Conservation (phyloP, 2,329 filamentous ascomycete genomes). For the Clonostachys rosea region DNA sequence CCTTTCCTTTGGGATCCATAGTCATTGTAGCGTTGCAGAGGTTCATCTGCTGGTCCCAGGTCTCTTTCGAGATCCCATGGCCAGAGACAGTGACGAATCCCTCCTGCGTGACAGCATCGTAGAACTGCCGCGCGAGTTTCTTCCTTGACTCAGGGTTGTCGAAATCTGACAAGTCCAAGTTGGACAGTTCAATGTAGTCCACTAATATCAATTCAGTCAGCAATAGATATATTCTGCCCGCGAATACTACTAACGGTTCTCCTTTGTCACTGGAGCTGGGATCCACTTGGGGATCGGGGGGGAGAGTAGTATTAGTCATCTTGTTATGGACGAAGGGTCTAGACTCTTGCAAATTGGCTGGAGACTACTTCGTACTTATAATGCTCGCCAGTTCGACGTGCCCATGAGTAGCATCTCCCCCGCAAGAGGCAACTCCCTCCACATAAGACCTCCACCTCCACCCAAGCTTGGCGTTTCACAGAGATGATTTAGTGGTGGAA, state of each 20-base stretch:
- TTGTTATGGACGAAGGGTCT: not conserved
- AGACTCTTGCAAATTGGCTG: too few relatives aligned
- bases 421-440: too few relatives aligned
- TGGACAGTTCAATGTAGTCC: conserved; percentile 18
- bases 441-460: too few relatives aligned
- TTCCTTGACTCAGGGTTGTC: conserved; percentile 14
- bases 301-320: not conserved
- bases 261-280: not conserved
- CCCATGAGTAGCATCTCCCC: too few relatives aligned
- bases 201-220: conserved; percentile 4
- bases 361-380: too few relatives aligned
- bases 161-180: conserved; percentile 17
- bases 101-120: conserved; percentile 16
- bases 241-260: not conserved
- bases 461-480: too few relatives aligned
- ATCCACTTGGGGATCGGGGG: not conserved
- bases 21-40: conserved; percentile 7
- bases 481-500: too few relatives aligned
- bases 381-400: too few relatives aligned
- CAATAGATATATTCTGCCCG: not conserved
- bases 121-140: conserved; percentile 17
- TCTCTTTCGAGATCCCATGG: conserved; percentile 17
- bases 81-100: conserved; percentile 17
- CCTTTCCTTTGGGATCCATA: too few relatives aligned
- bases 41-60: conserved; percentile 14